phyloP scores from a whole-genome alignment of 345 rosid genomes.

The Carallia brachiata region DNA sequence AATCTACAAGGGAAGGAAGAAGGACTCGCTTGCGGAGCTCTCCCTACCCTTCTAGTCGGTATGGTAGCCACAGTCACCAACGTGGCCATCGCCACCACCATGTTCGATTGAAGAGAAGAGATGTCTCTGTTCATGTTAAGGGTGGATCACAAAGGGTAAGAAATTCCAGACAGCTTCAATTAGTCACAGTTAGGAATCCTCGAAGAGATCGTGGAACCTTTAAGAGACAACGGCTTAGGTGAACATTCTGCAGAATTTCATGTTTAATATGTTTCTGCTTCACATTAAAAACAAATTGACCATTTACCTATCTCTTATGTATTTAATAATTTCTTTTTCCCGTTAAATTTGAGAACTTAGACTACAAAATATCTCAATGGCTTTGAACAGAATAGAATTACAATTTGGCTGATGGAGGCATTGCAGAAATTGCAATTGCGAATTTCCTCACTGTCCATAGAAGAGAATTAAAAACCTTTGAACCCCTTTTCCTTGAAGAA shows the following conservation, averaged over 20 bases:
- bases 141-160: slow-evolving; percentile 40
- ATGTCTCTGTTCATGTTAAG: slow-evolving; percentile 34
- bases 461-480: too few relatives aligned
- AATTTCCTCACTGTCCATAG: too few relatives aligned
- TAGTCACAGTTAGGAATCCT: slow-evolving; percentile 9
- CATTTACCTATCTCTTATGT: too few relatives aligned
- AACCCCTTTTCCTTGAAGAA: too few relatives aligned
- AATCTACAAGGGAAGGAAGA: slow-evolving; percentile 20
- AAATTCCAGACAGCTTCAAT: slow-evolving; percentile 32
- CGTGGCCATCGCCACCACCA: slow-evolving; percentile 24
- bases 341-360: too few relatives aligned
- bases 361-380: too few relatives aligned
- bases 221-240: slow-evolving; percentile 27
- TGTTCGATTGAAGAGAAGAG: slow-evolving; percentile 34
- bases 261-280: not conserved
- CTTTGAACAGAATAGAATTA: too few relatives aligned
- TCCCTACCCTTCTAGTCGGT: not conserved
- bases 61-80: slow-evolving; percentile 11
- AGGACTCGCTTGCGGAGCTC: not conserved
- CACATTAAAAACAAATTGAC: too few relatives aligned
- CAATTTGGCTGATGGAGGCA: too few relatives aligned
- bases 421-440: too few relatives aligned
- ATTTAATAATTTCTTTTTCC: too few relatives aligned
- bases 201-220: slow-evolving; percentile 15
- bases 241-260: not conserved